These are phyloP conservation scores for Mucor saturninus DNA, from an alignment of 371 early-diverging fungal species.

Conservation along the genomic window DNA sequence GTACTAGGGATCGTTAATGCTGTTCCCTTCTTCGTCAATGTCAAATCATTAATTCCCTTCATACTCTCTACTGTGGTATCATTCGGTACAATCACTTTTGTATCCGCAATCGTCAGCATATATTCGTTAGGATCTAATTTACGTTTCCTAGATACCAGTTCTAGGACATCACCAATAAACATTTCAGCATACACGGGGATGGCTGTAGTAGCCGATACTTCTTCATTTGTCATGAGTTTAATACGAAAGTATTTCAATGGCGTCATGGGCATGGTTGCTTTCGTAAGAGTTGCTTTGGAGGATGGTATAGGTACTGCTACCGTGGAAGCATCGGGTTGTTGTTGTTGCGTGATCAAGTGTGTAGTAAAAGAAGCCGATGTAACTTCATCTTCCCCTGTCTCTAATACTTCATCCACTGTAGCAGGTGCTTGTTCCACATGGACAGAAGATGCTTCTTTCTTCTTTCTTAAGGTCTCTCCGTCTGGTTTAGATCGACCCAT, in stretches of 20 bases:
- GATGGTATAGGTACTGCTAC: constrained; percentile 58
- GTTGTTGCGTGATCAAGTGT: constrained; percentile 28
- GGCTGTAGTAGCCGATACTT: constrained; percentile 84
- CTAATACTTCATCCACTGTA: not conserved
- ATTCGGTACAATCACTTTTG: constrained; percentile 72
- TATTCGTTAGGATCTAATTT: constrained; percentile 84
- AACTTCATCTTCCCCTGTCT: not conserved
- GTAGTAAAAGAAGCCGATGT: constrained; percentile 16
- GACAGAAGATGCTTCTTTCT: constrained; percentile 20
- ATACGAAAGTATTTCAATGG: constrained; percentile 67
- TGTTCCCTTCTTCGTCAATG: constrained; percentile 68
- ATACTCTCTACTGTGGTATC: constrained; percentile 79
- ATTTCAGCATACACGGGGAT: constrained; percentile 77
- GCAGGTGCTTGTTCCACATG: not conserved
- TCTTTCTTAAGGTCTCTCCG: constrained; percentile 27
- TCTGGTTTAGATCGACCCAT: constrained; percentile 45
- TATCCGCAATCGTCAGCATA: constrained; percentile 80
- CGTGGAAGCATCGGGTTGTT: constrained; percentile 46
- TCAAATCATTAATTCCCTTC: constrained; percentile 68
- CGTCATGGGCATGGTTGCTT: constrained; percentile 56
- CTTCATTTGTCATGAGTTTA: constrained; percentile 61
- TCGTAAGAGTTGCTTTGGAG: constrained; percentile 48
- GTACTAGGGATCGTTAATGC: constrained; percentile 58
- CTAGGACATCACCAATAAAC: constrained; percentile 82
- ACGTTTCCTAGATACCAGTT: constrained; percentile 85